A percentile compares a stretch with the other conserved stretches of the same genome.
Conservation (phyloP, 441 rosid species). For the Hura crepitans region DNA sequence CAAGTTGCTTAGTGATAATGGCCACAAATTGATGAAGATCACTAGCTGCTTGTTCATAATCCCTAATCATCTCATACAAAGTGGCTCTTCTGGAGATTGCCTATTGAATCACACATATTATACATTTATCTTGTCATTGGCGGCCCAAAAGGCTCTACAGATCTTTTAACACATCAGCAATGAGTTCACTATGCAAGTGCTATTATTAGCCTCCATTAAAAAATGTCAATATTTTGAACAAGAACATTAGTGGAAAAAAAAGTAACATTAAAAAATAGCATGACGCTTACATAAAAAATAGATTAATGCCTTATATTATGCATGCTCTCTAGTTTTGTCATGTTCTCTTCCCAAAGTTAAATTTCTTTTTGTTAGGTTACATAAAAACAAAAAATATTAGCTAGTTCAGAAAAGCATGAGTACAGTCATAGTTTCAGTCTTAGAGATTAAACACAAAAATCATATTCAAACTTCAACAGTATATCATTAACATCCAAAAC, state of each 20-base stretch:
- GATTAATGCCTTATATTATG: neutral
- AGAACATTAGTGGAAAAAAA: neutral
- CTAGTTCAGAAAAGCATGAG: neutral
- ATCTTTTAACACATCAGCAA: neutral
- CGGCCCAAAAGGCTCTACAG: neutral
- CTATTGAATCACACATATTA: constrained; percentile 31
- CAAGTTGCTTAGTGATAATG: constrained; percentile 58
- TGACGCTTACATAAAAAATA: neutral
- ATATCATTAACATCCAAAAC: neutral
- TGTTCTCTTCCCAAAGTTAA: neutral
- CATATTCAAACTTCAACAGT: constrained; percentile 8
- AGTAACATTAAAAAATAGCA: neutral
- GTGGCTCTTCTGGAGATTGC: constrained; percentile 89
- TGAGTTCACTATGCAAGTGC: neutral
- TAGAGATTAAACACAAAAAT: neutral
- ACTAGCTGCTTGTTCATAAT: constrained; percentile 74
- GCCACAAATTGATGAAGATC: constrained; percentile 63
- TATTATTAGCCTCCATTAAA: constrained; percentile 2
- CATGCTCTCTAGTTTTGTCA: neutral
- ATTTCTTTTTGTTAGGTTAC: neutral
- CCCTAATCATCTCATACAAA: constrained; percentile 82
- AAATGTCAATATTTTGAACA: neutral
- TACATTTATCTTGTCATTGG: neutral
- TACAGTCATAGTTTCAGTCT: neutral
- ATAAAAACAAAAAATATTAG: neutral